Percentiles rank a stretch among this genome's conserved stretches.
These are phyloP conservation scores for Monascus ruber DNA, from an alignment of 2,329 filamentous ascomycete species.

Conservation along the genomic window DNA sequence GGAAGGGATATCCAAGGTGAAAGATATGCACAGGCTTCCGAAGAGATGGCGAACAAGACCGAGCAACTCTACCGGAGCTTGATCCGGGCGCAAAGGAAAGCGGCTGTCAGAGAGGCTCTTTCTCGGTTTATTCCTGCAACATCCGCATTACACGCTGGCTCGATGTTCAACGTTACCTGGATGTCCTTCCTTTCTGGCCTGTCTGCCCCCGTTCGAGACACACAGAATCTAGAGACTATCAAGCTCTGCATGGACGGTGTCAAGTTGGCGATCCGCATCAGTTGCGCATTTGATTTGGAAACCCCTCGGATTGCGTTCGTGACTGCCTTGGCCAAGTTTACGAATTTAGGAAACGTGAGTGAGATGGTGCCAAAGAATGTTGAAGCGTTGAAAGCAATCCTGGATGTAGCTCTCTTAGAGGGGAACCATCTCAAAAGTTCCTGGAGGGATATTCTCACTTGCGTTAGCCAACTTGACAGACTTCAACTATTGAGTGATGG, in stretches of 20 bases:
- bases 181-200: conserved; percentile 97
- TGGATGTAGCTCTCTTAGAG: conserved; percentile 87
- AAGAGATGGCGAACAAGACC: conserved; percentile 75
- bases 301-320: conserved; percentile 95
- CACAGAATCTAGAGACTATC: conserved; percentile 84
- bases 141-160: conserved; percentile 86
- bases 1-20: conserved; percentile 86
- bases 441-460: conserved; percentile 92
- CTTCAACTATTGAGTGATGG: conserved; percentile 91
- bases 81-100: conserved; percentile 77
- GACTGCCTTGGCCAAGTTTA: conserved; percentile 81
- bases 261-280: conserved; percentile 84
- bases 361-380: conserved; percentile 96
- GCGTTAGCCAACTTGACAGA: conserved; percentile 88
- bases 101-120: conserved; percentile 55
- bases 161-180: conserved; percentile 98
- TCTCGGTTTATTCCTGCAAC: conserved; percentile 81
- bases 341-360: conserved; percentile 87
- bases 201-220: conserved; percentile 85
- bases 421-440: conserved; percentile 81
- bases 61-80: conserved; percentile 88
- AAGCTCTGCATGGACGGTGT: conserved; percentile 89
- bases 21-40: conserved; percentile 86
- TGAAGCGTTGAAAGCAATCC: conserved; percentile 79
- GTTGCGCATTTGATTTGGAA: conserved; percentile 83